Percentiles rank a stretch among this genome's conserved stretches.
Conservation (phyloP, 2,329 filamentous ascomycete species). For the Aspergillus caelatus region DNA sequence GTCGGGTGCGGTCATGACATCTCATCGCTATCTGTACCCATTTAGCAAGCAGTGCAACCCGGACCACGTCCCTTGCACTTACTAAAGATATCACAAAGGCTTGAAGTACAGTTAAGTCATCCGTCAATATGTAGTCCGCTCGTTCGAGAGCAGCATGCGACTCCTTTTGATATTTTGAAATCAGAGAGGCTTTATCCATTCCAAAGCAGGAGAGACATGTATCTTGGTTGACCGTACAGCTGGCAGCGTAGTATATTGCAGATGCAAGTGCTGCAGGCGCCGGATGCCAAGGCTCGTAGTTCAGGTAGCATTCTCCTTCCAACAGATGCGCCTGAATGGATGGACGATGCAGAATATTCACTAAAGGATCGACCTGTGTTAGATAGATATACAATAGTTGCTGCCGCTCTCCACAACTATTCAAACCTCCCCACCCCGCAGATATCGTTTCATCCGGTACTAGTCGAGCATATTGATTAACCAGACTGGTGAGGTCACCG, state of each 20-base stretch:
- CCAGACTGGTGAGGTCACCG: constrained; percentile 15
- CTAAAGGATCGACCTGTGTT: constrained; percentile 32
- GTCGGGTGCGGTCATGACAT: constrained; percentile 33
- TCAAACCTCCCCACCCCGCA: no score
- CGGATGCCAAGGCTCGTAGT: constrained; percentile 30
- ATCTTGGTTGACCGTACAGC: constrained; percentile 25
- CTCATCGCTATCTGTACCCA: not conserved
- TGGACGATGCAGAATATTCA: constrained; percentile 35
- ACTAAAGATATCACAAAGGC: constrained; percentile 37
- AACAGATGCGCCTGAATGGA: constrained; percentile 28
- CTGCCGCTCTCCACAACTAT: not conserved
- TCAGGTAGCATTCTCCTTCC: constrained; percentile 30
- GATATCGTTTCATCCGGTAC: no score
- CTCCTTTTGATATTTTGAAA: constrained; percentile 26
- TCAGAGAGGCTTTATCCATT: constrained; percentile 17
- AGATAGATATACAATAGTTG: constrained; percentile 23
- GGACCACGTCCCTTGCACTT: not conserved
- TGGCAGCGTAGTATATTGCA: constrained; percentile 31
- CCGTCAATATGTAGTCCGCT: constrained; percentile 32
- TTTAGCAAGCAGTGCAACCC: no score
- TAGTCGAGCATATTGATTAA: constrained; percentile 17
- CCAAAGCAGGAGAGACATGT: constrained; percentile 27
- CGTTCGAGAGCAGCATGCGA: constrained; percentile 27
- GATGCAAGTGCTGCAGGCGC: constrained; percentile 28
- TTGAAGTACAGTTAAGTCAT: constrained; percentile 36